Percentiles rank a stretch among this genome's conserved stretches.
Conservation (phyloP, 1,284 basidiomycete species). For the Tilletia setariae region DNA sequence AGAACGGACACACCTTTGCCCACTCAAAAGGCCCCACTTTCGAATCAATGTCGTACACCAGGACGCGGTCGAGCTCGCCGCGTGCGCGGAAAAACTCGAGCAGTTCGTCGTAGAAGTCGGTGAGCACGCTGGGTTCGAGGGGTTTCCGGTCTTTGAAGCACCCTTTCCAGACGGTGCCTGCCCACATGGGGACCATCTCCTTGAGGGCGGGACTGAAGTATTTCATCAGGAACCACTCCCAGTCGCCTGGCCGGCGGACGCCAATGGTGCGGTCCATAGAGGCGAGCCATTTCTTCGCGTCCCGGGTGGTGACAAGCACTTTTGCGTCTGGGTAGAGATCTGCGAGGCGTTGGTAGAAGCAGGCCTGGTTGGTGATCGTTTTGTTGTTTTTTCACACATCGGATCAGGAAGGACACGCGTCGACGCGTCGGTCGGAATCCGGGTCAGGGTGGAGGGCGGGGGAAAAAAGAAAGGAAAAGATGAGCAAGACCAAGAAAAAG, state of each 20-base stretch:
- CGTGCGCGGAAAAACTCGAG: constrained; percentile 3
- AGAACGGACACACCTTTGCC: not conserved
- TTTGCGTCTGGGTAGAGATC: constrained; percentile 16
- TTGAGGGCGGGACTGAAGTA: constrained; percentile 2
- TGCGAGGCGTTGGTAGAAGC: constrained; percentile 7
- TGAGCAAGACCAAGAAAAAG: too few relatives aligned
- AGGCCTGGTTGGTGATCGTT: not conserved
- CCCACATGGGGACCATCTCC: constrained; percentile 5
- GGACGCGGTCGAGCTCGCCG: constrained; percentile 11
- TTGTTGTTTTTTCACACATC: not conserved
- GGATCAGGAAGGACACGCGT: too few relatives aligned
- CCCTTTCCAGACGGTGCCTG: constrained; percentile 2
- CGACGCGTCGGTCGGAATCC: too few relatives aligned
- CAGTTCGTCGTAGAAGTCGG: not conserved
- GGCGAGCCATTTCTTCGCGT: constrained; percentile 8
- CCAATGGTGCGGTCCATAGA: constrained; percentile 9
- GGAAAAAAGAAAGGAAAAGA: too few relatives aligned
- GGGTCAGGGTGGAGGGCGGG: too few relatives aligned
- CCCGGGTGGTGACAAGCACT: constrained; percentile 9
- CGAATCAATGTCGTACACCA: constrained; percentile 10
- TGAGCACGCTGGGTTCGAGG: not conserved
- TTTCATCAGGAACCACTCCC: constrained; percentile 3
- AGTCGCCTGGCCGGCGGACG: constrained; percentile 6
- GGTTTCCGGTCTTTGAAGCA: constrained; percentile 2
- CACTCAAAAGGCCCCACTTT: not conserved